phyloP scores from a whole-genome alignment of 768 basidiomycete species.

The Tulasnella calospora region DNA sequence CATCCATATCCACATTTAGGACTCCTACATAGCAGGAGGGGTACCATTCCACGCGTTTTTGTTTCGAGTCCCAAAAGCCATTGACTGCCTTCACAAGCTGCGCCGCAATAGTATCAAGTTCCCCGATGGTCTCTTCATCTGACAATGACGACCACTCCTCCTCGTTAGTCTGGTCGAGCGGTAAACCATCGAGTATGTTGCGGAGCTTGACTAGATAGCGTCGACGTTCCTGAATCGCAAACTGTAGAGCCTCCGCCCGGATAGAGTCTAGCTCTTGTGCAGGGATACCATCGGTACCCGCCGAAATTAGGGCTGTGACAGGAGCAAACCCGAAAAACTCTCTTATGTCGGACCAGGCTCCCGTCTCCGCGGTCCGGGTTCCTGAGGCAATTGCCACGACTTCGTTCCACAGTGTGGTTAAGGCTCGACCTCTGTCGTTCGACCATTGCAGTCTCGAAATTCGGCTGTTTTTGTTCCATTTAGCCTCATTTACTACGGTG shows the following conservation, averaged over 20 bases:
- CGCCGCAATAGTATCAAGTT: background rate
- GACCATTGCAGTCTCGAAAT: background rate
- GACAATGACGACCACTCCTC: background rate
- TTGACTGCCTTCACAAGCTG: background rate
- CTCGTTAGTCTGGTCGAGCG: background rate
- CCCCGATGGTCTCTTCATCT: background rate
- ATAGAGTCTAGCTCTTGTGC: background rate
- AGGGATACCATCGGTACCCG: background rate
- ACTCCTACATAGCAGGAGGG: background rate
- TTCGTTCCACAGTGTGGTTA: background rate
- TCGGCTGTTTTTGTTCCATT: background rate
- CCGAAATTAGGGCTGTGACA: background rate
- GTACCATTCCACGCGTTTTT: background rate
- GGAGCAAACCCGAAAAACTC: background rate
- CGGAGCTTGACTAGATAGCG: background rate
- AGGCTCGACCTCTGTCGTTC: background rate
- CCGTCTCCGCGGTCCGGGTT: background rate
- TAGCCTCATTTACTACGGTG: background rate
- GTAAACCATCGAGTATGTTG: background rate
- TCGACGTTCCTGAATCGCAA: background rate
- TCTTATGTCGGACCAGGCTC: background rate
- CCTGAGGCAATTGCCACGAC: background rate
- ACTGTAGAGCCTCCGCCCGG: background rate
- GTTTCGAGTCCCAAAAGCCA: background rate
- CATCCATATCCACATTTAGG: too few relatives aligned